Percentiles rank a stretch among this genome's conserved stretches.
Evolutionary conservation across 1,284 basidiomycete genomes (phyloP).

Genomic region (Sporisorium sorghi): DNA sequence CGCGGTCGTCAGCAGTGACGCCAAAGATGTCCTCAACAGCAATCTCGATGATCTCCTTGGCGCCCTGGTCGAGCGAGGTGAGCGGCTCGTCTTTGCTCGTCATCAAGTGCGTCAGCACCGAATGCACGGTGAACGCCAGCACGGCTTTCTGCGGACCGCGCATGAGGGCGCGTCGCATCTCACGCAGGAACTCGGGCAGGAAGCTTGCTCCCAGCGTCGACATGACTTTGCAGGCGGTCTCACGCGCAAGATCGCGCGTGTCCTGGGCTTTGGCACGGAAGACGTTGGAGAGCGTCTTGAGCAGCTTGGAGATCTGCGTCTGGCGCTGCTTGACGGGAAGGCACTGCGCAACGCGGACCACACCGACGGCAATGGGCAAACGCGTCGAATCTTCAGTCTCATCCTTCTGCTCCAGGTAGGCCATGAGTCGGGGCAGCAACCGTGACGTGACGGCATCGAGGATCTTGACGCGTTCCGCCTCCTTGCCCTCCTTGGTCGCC

Average conservation of each 20-base stretch:
- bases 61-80: conserved; percentile 73
- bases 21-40: conserved; percentile 95
- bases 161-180: conserved; percentile 83
- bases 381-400: conserved; percentile 79
- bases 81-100: conserved; percentile 73
- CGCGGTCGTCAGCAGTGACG: conserved; percentile 88
- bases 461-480: conserved; percentile 71
- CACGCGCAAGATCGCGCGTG: conserved; percentile 86
- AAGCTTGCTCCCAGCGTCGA: conserved; percentile 80
- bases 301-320: conserved; percentile 79
- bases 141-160: conserved; percentile 96
- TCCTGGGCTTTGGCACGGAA: conserved; percentile 93
- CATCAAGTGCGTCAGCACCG: conserved; percentile 78
- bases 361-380: conserved; percentile 83
- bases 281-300: conserved; percentile 87
- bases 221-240: conserved; percentile 85
- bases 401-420: conserved; percentile 75
- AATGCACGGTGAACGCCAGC: conserved; percentile 85
- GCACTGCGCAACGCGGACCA: conserved; percentile 84
- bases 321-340: conserved; percentile 76
- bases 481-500: conserved; percentile 20
- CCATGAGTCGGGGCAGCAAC: conserved; percentile 66
- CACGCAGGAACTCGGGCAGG: conserved; percentile 80
- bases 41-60: conserved; percentile 84
- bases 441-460: conserved; percentile 79